Conservation (phyloP, 108 stramenopile species). For the Seminavis robusta region DNA sequence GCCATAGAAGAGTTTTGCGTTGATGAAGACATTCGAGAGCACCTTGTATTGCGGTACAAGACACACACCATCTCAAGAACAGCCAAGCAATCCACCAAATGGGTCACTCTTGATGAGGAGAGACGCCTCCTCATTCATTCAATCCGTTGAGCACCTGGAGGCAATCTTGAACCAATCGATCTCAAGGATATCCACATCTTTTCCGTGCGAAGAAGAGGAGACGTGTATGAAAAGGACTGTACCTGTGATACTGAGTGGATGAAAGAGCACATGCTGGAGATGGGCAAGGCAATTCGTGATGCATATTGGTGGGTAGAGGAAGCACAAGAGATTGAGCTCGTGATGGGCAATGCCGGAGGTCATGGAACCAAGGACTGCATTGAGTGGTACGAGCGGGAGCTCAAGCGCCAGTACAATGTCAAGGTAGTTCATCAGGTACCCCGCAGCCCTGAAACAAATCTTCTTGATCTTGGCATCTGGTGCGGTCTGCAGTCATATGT, state of each 20-base stretch:
- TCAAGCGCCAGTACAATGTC: constrained; percentile 19
- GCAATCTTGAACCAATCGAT: too few species aligned
- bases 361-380: constrained; percentile 16
- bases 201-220: too few species aligned
- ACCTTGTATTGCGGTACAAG: too few species aligned
- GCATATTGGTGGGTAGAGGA: constrained; percentile 9
- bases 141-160: too few species aligned
- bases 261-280: constrained; percentile 10
- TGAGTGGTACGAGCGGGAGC: background rate
- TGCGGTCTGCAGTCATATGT: constrained; percentile 8
- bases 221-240: constrained; percentile 13
- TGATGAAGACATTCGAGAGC: too few species aligned
- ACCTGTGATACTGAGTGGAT: constrained; percentile 24
- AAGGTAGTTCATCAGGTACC: constrained; percentile 9
- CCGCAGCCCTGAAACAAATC: too few species aligned
- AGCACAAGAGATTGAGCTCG: constrained; percentile 4
- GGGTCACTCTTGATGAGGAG: too few species aligned
- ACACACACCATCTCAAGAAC: too few species aligned
- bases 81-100: too few species aligned
- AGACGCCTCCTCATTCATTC: too few species aligned
- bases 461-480: constrained; percentile 34
- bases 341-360: constrained; percentile 29
- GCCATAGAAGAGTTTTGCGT: too few species aligned
- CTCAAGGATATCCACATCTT: too few species aligned
- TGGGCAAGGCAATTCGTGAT: constrained; percentile 9